Percentiles rank a stretch among this genome's conserved stretches.
Conservation (phyloP, 192 early-diverging fungal genomes). For the Linnemannia zychae region DNA sequence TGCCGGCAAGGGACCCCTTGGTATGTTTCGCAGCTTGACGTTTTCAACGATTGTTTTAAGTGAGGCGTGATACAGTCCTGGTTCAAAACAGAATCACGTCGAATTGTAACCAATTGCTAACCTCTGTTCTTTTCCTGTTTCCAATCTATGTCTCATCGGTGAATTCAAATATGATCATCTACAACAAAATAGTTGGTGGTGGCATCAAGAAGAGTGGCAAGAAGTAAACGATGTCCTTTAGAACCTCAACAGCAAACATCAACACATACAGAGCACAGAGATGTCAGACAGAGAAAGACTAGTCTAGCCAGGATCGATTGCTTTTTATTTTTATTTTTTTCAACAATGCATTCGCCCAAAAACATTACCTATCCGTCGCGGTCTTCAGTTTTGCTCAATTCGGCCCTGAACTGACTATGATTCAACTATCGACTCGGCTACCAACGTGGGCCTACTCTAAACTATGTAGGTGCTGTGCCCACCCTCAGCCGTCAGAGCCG, state of each 20-base stretch:
- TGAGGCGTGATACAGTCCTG: not conserved
- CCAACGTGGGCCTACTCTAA: not conserved
- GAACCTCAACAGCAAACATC: not conserved
- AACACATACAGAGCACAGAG: not conserved
- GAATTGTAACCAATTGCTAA: too few species aligned
- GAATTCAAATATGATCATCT: not conserved
- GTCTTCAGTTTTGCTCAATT: not conserved
- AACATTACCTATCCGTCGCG: not conserved
- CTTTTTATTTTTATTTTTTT: not conserved
- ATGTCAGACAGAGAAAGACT: not conserved
- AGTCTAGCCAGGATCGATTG: not conserved
- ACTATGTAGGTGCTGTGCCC: not conserved
- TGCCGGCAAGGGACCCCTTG: conserved; percentile 72
- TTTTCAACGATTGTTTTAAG: not conserved
- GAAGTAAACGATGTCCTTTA: conserved; percentile 63
- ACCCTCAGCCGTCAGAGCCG: not conserved
- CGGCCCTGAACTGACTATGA: not conserved
- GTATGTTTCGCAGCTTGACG: conserved; percentile 28
- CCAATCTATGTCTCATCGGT: not conserved
- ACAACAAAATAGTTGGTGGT: conserved; percentile 60
- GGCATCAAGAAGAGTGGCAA: conserved; percentile 86
- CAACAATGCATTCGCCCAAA: not conserved
- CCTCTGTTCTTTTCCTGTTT: conserved; percentile 7
- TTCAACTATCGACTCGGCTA: not conserved
- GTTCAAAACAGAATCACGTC: not conserved